Evolutionary conservation across 2,329 filamentous ascomycete genomes (phyloP), one percentile per base, ranked within the genome.

Genomic region (Daldinia eschscholtzii): DNA sequence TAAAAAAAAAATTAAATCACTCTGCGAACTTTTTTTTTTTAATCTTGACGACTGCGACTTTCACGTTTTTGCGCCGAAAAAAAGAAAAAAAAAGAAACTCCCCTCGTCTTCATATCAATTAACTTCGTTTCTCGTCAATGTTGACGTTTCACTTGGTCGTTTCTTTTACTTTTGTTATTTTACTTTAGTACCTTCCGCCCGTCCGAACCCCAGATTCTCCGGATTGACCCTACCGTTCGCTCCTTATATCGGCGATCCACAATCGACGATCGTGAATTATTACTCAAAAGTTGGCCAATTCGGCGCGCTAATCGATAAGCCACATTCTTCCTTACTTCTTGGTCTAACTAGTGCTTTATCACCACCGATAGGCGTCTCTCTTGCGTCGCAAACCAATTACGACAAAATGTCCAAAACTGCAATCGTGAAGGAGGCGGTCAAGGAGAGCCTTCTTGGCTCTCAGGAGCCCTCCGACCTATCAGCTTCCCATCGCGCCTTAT

Each of bases 391-490:
- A 53, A 52, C 15, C 37, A 50, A 67, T 35, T 28, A 56, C 59
- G 10, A 60, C 73, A 79, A 72, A 57, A 84, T 83, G 83, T 77
- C 81, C 64, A 83, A 80, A 73, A 79, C 83, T 64, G 79, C 82
- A 64, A 80, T 81, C 67, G 86, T 91, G 73, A 91, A 88, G 80
- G 90, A 91, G 80, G 86, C 87, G 69, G 89, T 97, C 79, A 97
- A 93, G 84, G 93, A 94, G 83, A 88, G 88, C 75, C 86, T 97
- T 75, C 82, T 96, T 68, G 93, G 93, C 74, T 79, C 80, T 4
- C 82, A 86, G 64, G 83, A 87, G 74, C 81, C 84, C 7, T 81
- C 86, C 33, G 86, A 91, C 79, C 82, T 95, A 73, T 94, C 93
- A 56, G 86, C 88, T 69, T 91, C 94, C 80, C 90, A 91, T 72